phyloP scores from a whole-genome alignment of 1,139 yeast genomes.

The Saccharomyces pastorianus region DNA sequence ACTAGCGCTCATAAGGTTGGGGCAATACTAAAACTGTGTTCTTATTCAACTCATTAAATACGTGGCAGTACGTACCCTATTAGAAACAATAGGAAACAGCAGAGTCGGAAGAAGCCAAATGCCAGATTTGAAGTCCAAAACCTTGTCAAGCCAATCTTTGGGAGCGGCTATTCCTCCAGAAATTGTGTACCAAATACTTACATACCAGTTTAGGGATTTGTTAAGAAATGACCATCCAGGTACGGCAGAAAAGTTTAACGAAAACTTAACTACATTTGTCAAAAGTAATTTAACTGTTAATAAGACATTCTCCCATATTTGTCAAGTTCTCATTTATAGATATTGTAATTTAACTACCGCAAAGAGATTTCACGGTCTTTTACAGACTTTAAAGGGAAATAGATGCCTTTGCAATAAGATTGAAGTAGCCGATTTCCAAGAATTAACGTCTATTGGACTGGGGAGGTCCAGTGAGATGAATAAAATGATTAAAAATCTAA shows the following conservation, averaged over 20 bases:
- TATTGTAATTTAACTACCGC: conserved; percentile 61
- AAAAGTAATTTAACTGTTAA: conserved; percentile 33
- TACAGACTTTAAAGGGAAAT: conserved; percentile 45
- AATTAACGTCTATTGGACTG: conserved; percentile 81
- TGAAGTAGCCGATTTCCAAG: conserved; percentile 75
- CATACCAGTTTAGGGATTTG: conserved; percentile 34
- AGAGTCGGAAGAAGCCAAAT: not conserved
- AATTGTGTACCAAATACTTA: conserved; percentile 33
- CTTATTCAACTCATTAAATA: not conserved
- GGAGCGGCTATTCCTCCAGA: conserved; percentile 30
- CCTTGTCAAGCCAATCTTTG: not conserved
- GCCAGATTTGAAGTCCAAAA: not conserved
- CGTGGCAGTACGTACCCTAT: not conserved
- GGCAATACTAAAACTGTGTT: not conserved
- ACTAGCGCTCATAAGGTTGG: not conserved
- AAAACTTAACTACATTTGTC: conserved; percentile 32
- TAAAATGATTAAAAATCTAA: conserved; percentile 85
- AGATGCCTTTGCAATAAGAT: conserved; percentile 57
- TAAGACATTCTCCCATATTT: conserved; percentile 33
- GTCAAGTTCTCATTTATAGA: conserved; percentile 31
- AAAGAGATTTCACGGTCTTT: conserved; percentile 66
- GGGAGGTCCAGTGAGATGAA: conserved; percentile 89
- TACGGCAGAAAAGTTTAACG: conserved; percentile 30
- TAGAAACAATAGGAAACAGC: not conserved
- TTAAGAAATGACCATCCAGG: conserved; percentile 35